Base-by-base conservation (phyloP, 1,284 basidiomycete species). In the Puccinia coronata region DNA sequence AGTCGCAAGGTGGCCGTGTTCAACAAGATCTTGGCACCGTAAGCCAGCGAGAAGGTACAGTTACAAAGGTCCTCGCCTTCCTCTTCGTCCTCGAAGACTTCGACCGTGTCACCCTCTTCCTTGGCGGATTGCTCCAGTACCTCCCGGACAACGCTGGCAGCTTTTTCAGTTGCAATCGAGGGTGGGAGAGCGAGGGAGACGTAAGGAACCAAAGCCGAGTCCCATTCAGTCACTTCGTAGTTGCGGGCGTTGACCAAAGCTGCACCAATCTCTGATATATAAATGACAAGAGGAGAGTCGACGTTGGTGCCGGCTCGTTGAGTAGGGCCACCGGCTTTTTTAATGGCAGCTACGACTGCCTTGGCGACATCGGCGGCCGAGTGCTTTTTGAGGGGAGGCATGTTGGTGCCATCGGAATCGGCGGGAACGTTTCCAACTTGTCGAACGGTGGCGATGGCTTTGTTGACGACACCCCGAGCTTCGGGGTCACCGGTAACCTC, bases 31-130 rank as follows among this genome's bases (percentile, higher is more conserved):
- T 98, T 97, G 87, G 95, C 95, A 92, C 95, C 96, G 87, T 98
- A 98, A 82, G 96, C 96, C 83, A 97, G 91, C 82, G 94, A 96
- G 91, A 96, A 97, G 88, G 95, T 94, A 90, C 93, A 96, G 90
- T 98, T 96, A 90, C 95, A 97, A 85, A 98, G 90, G 86, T 96
- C 94, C 88, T 97, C 96, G 84, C 95, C 95, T 88, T 96, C 95
- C 88, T 97, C 96, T 87, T 97, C 95, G 84, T 96, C 95, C 31
- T 94, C 93, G 81, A 88, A 89, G 82, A 89, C 91, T 63, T 91
- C 89, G 28, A 89, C 91, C 8, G 92, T 92, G 12, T 91, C 91
- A 55, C 89, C 89, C 83, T 90, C 92, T 83, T 93, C 92, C 83
- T 91, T 90, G 81, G 95, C 94, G 80, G 93, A 95, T 86, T 91